Base-by-base conservation (phyloP, 2,329 filamentous ascomycete species). In the Aspergillus brunneoviolaceus region DNA sequence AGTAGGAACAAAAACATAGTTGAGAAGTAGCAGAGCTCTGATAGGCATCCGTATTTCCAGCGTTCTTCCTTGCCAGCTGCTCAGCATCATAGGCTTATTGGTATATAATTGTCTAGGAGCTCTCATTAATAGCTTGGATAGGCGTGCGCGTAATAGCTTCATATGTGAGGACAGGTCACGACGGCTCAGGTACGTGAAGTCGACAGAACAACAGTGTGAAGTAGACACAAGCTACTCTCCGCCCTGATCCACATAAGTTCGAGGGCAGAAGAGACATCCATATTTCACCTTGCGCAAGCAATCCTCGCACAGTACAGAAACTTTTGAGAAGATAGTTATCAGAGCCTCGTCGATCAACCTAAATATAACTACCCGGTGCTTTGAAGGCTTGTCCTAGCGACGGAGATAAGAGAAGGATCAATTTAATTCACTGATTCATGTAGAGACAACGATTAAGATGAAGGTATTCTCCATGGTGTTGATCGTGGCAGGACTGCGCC, bases 401-500 rank as follows among this genome's bases (percentile, higher is more conserved):
- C 33, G 5, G 33, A 35, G 33, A 35, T 35, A 16, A 35, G 33
- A 35, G 52, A 48, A 31, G 23, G 39, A 55, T 33, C 9, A 11
- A 33, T 49, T 1, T 29, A 29, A 29, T 9, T 29, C 27, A 29
- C 27, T 29, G 7, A 9, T 0, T 10, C 27, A 29, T 2, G 27
- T 29, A 10, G 9, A 29, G 27, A 9, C 1, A 2, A 27, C 27
- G 27, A 27, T 9, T 9, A 29, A 0, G 7, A 29, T 29, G 27
- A 3, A 29, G 27, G 3, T 29, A 9, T 29, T 29, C 10, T 29
- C 27, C 7, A 9, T 29, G 7, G 7, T 45, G 10, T 45, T 45
- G 21, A 19, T 19, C 52, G 23, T 55, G 23, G 52, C 53, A 53
- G 29, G n/a, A 51, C 60, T 60, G 60, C 57, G 60, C 57, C 60